These are phyloP conservation scores for Cyberlindnera xishuangbannaensis DNA, from an alignment of 805 yeast species.

Conservation along the genomic window DNA sequence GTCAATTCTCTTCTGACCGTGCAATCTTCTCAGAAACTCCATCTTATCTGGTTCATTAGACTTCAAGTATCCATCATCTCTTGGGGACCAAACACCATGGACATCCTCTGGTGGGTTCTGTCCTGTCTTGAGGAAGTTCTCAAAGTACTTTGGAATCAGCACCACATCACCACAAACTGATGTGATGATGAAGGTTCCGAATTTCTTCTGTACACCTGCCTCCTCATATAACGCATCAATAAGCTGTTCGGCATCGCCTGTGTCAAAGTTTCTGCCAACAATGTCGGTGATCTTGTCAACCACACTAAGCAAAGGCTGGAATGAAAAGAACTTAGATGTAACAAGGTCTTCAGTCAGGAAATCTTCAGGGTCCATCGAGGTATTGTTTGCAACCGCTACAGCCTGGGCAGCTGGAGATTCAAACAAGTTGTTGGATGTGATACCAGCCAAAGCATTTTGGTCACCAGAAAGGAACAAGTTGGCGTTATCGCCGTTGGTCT, in stretches of 20 bases:
- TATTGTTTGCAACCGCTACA: constrained; percentile 22
- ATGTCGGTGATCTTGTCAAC: constrained; percentile 33
- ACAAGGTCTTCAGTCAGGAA: constrained; percentile 32
- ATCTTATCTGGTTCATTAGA: constrained; percentile 30
- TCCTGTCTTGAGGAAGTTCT: constrained; percentile 34
- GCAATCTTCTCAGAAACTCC: constrained; percentile 30
- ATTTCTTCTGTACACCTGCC: constrained; percentile 36
- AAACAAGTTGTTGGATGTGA: constrained; percentile 11
- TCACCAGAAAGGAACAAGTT: constrained; percentile 22
- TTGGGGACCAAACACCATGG: constrained; percentile 42
- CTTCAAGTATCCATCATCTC: constrained; percentile 35
- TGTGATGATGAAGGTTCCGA: constrained; percentile 37
- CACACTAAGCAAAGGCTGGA: constrained; percentile 29
- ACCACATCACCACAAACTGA: constrained; percentile 39
- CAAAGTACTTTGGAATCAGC: constrained; percentile 36
- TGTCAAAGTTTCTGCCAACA: constrained; percentile 34
- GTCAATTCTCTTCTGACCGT: constrained; percentile 36
- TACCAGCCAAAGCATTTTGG: constrained; percentile 17
- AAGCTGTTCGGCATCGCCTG: constrained; percentile 38
- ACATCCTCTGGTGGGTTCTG: constrained; percentile 37
- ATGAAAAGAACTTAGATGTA: constrained; percentile 31
- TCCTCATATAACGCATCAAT: constrained; percentile 36
- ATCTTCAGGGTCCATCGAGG: constrained; percentile 18
- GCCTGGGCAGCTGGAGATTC: constrained; percentile 22
- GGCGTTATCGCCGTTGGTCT: constrained; percentile 8